A percentile compares a stretch with the other conserved stretches of the same genome.
phyloP scores from a whole-genome alignment of 140 eudicot genomes.

The Cichorium intybus region DNA sequence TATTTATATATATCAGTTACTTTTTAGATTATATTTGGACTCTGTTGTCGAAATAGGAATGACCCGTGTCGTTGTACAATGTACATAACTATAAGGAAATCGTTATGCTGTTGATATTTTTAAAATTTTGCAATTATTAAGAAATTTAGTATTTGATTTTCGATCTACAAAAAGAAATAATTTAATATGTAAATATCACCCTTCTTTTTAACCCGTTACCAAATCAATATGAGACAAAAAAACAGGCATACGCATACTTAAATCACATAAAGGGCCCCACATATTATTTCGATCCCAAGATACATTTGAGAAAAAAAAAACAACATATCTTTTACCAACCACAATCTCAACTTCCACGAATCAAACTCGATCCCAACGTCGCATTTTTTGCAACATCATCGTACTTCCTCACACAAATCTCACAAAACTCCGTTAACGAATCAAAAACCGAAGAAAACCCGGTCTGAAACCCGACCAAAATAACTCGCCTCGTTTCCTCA shows the following conservation, averaged over 20 bases:
- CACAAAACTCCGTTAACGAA: slow-evolving; percentile 38
- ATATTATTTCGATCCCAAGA: slow-evolving; percentile 10
- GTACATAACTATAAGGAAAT: no score
- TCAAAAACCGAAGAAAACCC: slow-evolving; percentile 54
- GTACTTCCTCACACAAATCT: slow-evolving; percentile 42
- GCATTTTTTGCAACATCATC: slow-evolving; percentile 28
- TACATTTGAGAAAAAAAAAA: neutral
- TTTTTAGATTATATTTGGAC: no score
- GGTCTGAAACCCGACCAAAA: slow-evolving; percentile 37
- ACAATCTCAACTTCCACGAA: slow-evolving; percentile 8
- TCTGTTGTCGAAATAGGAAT: no score
- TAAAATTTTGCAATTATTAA: no score
- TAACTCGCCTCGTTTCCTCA: slow-evolving; percentile 34
- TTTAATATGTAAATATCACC: no score
- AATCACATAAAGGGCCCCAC: neutral
- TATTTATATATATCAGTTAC: no score
- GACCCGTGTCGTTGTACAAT: no score
- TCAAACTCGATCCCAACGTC: neutral
- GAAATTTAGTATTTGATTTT: no score
- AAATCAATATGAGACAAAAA: neutral
- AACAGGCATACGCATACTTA: no score
- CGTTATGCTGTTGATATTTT: no score
- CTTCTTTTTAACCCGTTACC: no score
- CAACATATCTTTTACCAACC: slow-evolving; percentile 4
- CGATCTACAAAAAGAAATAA: no score